Base-by-base conservation (phyloP, 2,329 filamentous ascomycete species). In the Dothideomycetidae sp. region DNA sequence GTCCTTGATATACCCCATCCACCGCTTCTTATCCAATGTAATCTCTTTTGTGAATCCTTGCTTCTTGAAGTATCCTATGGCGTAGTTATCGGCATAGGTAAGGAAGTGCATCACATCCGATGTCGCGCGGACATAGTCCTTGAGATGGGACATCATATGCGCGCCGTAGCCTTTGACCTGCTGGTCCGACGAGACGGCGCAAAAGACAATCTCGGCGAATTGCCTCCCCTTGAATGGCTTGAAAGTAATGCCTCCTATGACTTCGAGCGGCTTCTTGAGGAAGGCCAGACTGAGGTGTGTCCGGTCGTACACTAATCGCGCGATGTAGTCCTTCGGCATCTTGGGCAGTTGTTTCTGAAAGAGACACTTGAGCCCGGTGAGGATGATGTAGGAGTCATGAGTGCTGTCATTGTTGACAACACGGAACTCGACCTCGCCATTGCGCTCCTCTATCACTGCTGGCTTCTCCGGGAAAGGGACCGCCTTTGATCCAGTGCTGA, bases 1-100 rank as follows among this genome's bases (percentile, higher is more conserved):
- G 56, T 98, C 90, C 56, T 98, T 98, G 65, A 98, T 98, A 52
- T 96, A 98, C 2, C 90, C 90, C 90, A 96, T 96, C 90, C 90
- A 98, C 3, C 84, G 78, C 2, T 78, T 76, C 51, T 78, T 81
- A 42, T 90, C 81, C 1, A 98, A 73, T 0, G 86, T 93, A 46
- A 98, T 96, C 51, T 98, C 88, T 57, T 98, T 98, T 2, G 90
- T 96, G 54, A 98, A 98, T 0, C 90, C 90, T 56, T 98, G 90
- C 57, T 98, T 98, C 59, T 96, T 93, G 61, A 98, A 98, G 58
- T 96, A 98, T 9, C 90, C 90, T 47, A 93, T 98, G 28, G 90
- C 90, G 53, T 96, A 96, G 58, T 98, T 98, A 59, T 98, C 90
- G 46, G 90, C 90, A 53, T 98, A 98, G 1, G 90, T 98, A 2